phyloP scores from a whole-genome alignment of 1,284 basidiomycete species.

The Filobasidium uniguttulatum region DNA sequence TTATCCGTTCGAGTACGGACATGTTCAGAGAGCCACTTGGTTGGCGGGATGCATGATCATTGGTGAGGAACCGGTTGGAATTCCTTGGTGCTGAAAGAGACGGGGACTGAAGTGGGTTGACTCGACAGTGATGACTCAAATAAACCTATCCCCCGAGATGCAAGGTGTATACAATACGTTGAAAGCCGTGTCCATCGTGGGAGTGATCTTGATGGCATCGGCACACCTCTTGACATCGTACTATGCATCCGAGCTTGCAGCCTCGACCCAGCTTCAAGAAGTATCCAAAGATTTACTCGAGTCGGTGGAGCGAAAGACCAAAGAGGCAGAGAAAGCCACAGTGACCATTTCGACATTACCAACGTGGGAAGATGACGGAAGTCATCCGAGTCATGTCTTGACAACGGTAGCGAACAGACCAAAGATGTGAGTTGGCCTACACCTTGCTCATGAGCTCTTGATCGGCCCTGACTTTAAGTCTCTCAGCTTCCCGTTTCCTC shows the following conservation, averaged over 20 bases:
- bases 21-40: slow-evolving; percentile 10
- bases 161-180: slow-evolving; percentile 12
- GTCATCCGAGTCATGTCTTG: slow-evolving; percentile 11
- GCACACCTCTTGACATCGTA: slow-evolving; percentile 10
- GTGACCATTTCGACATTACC: slow-evolving; percentile 5
- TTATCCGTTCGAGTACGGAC: slow-evolving; percentile 9
- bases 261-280: slow-evolving; percentile 6
- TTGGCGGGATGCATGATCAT: slow-evolving; percentile 13
- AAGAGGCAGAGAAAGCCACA: background rate
- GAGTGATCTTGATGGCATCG: slow-evolving; percentile 7
- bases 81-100: background rate
- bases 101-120: too few species aligned
- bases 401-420: slow-evolving; percentile 9
- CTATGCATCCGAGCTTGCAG: slow-evolving; percentile 11
- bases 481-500: slow-evolving; percentile 15
- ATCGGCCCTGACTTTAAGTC: too few species aligned
- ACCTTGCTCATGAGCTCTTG: background rate
- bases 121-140: slow-evolving; percentile 14
- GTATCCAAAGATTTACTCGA: slow-evolving; percentile 1
- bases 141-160: slow-evolving; percentile 13
- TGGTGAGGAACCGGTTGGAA: slow-evolving; percentile 1
- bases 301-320: slow-evolving; percentile 1
- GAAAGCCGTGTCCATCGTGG: slow-evolving; percentile 12
- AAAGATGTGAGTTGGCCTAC: slow-evolving; percentile 6
- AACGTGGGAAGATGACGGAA: slow-evolving; percentile 14